Percentiles rank a stretch among this genome's conserved stretches.
Evolutionary conservation across 371 early-diverging fungal genomes (phyloP).

Genomic region (Rhizomucor pusillus): DNA sequence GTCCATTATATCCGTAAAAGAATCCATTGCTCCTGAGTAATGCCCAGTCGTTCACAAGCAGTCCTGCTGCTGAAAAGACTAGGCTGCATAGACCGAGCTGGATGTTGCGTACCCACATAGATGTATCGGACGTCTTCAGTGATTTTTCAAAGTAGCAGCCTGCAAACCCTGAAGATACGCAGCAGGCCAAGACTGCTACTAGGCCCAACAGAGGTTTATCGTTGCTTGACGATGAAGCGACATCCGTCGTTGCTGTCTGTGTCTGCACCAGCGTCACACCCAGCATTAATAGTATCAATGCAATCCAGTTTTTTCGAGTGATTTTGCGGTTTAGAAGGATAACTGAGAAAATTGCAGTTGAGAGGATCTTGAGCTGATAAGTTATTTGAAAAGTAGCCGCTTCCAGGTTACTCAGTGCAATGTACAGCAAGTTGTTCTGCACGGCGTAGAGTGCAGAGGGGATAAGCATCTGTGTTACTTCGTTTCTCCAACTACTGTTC

Average conservation of each 20-base stretch:
- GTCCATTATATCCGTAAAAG: slow-evolving; percentile 71
- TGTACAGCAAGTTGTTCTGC: slow-evolving; percentile 93
- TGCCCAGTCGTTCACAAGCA: slow-evolving; percentile 63
- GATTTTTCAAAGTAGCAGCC: slow-evolving; percentile 74
- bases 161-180: slow-evolving; percentile 69
- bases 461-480: slow-evolving; percentile 66
- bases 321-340: slow-evolving; percentile 69
- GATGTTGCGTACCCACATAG: slow-evolving; percentile 80
- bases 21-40: slow-evolving; percentile 64
- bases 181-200: slow-evolving; percentile 60
- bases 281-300: slow-evolving; percentile 79
- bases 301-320: slow-evolving; percentile 70
- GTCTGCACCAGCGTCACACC: slow-evolving; percentile 91
- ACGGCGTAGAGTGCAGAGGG: slow-evolving; percentile 91
- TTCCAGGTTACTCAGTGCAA: slow-evolving; percentile 83
- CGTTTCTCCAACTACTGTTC: too few relatives aligned
- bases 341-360: slow-evolving; percentile 92
- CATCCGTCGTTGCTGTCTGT: slow-evolving; percentile 32
- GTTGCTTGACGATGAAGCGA: too few relatives aligned
- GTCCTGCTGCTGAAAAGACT: slow-evolving; percentile 61
- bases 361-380: slow-evolving; percentile 95
- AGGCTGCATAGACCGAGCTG: slow-evolving; percentile 68
- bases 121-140: slow-evolving; percentile 51
- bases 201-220: slow-evolving; percentile 55
- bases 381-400: slow-evolving; percentile 95